Percentiles rank a stretch among this genome's conserved stretches.
These are phyloP conservation scores for Ricinus communis DNA, from an alignment of 345 rosid genomes.

Conservation along the genomic window DNA sequence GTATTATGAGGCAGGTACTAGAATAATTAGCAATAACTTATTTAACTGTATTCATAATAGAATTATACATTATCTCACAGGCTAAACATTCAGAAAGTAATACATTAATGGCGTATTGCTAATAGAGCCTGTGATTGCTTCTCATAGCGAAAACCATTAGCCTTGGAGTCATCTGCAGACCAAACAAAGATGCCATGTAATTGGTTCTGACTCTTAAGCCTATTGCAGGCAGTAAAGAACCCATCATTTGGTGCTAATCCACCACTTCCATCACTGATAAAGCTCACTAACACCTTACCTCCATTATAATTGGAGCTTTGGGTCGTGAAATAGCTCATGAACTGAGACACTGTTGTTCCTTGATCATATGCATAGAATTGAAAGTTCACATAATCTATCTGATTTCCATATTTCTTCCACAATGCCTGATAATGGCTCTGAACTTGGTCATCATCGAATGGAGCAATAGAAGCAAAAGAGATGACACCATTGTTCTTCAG, in stretches of 20 bases:
- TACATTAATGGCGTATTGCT: not conserved
- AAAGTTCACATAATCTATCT: slow-evolving; percentile 15
- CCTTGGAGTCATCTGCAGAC: slow-evolving; percentile 17
- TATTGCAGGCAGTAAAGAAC: slow-evolving; percentile 12
- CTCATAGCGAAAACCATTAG: slow-evolving; percentile 17
- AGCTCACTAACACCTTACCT: slow-evolving; percentile 16
- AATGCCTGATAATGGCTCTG: slow-evolving; percentile 16
- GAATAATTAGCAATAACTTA: not conserved
- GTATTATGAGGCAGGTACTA: too few relatives aligned
- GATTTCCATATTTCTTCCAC: slow-evolving; percentile 14
- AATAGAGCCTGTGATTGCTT: slow-evolving; percentile 11
- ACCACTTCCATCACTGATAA: slow-evolving; percentile 14
- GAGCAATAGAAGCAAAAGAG: slow-evolving; percentile 21
- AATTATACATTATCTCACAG: not conserved
- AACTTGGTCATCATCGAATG: slow-evolving; percentile 14
- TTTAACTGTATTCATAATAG: not conserved
- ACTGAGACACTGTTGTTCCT: slow-evolving; percentile 5
- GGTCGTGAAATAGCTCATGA: not conserved
- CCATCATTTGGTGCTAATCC: slow-evolving; percentile 14
- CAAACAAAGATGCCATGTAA: slow-evolving; percentile 16
- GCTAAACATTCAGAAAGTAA: too few relatives aligned
- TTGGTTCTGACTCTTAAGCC: slow-evolving; percentile 10
- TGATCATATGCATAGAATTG: slow-evolving; percentile 18
- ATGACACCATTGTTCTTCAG: slow-evolving; percentile 10
- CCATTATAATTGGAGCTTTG: slow-evolving; percentile 12